Evolutionary conservation across 2,329 filamentous ascomycete species (phyloP).

Genomic region (Nemania sp.): DNA sequence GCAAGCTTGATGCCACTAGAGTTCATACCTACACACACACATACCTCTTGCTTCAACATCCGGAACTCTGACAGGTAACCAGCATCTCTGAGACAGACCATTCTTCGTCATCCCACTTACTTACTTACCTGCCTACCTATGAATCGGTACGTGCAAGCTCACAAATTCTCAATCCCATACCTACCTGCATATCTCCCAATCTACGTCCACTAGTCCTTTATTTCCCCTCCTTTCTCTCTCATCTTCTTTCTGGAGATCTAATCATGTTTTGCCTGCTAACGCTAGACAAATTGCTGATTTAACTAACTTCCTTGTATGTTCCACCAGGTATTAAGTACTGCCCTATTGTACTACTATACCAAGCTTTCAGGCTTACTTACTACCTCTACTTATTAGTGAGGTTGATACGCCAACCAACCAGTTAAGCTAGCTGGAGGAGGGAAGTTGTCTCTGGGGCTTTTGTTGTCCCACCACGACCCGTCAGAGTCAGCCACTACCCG

Average conservation of each 20-base stretch:
- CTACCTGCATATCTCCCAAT: neutral
- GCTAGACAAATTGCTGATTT: neutral
- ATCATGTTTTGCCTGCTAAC: neutral
- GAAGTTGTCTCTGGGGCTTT: slow-evolving; percentile 1
- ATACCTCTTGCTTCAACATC: neutral
- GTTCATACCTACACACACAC: too few species aligned
- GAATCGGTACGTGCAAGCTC: slow-evolving; percentile 6
- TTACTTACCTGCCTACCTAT: too few species aligned
- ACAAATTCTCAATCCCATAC: neutral
- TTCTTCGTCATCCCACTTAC: too few species aligned
- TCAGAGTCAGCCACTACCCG: slow-evolving; percentile 31
- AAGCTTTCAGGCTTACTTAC: neutral
- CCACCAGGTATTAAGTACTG: neutral
- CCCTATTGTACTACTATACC: neutral
- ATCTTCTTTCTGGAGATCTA: neutral
- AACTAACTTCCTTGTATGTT: neutral
- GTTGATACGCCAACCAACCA: slow-evolving; percentile 5
- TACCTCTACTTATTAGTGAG: neutral
- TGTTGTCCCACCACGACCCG: slow-evolving; percentile 33
- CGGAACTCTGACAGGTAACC: neutral
- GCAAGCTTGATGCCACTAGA: neutral
- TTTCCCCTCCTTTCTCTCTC: neutral
- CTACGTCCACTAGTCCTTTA: neutral
- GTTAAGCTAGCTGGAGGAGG: neutral
- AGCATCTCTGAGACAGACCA: slow-evolving; percentile 14